phyloP scores from a whole-genome alignment of 2,329 filamentous ascomycete genomes.

The Fusarium sp. region DNA sequence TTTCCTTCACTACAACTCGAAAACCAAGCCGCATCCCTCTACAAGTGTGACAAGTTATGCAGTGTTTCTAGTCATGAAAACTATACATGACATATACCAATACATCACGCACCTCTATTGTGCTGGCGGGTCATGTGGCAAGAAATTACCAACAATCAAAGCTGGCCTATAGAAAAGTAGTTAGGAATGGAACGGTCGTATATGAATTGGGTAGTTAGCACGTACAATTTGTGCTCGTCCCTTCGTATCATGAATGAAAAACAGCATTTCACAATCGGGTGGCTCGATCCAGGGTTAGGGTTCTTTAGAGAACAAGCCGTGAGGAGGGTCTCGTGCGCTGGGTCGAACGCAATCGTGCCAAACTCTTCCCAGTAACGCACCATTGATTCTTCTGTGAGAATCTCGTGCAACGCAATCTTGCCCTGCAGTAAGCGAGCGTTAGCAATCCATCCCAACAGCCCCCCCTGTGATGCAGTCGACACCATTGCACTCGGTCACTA shows the following conservation, averaged over 20 bases:
- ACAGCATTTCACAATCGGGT: slow-evolving; percentile 87
- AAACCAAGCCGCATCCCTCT: slow-evolving; percentile 7
- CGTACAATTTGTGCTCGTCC: slow-evolving; percentile 96
- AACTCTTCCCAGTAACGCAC: slow-evolving; percentile 99
- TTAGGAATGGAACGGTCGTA: slow-evolving; percentile 51
- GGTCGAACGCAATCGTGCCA: slow-evolving; percentile 95
- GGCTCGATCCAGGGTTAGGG: slow-evolving; percentile 75
- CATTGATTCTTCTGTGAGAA: slow-evolving; percentile 92
- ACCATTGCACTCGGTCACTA: slow-evolving; percentile 13
- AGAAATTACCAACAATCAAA: slow-evolving; percentile 95
- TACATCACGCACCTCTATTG: slow-evolving; percentile 31
- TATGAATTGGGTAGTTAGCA: not conserved
- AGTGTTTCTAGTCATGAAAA: slow-evolving; percentile 1
- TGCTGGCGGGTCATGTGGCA: slow-evolving; percentile 79
- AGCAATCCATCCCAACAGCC: slow-evolving; percentile 21
- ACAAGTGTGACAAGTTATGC: slow-evolving; percentile 6
- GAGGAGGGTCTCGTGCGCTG: slow-evolving; percentile 91
- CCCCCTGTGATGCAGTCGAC: slow-evolving; percentile 8
- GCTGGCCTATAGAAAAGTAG: slow-evolving; percentile 73
- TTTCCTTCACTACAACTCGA: slow-evolving; percentile 19
- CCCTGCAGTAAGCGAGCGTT: slow-evolving; percentile 68
- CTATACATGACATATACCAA: not conserved
- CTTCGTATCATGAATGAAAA: slow-evolving; percentile 97
- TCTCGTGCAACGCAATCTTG: slow-evolving; percentile 94
- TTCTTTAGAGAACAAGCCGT: slow-evolving; percentile 94